These are phyloP conservation scores for Gossypium gossypioides DNA, from an alignment of 441 rosid genomes.

Conservation along the genomic window DNA sequence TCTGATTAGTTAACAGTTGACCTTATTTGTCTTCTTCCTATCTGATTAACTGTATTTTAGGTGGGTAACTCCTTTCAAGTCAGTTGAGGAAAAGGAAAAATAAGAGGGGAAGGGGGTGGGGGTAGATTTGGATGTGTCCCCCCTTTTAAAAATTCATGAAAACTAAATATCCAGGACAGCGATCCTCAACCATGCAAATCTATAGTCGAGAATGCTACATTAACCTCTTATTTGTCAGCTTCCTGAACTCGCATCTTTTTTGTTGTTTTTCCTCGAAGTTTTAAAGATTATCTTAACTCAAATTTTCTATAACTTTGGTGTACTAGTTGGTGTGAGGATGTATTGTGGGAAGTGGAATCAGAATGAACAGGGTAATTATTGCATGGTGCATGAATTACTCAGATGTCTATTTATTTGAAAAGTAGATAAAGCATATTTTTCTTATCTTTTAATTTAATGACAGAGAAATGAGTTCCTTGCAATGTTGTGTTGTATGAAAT, in stretches of 20 bases:
- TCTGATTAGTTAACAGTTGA: conserved; percentile 1
- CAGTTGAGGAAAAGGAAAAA: not conserved
- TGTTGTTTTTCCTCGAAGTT: not conserved
- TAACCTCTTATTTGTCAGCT: not conserved
- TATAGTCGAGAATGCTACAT: not conserved
- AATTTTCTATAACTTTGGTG: not conserved
- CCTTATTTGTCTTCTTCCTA: not conserved
- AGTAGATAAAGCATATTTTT: not conserved
- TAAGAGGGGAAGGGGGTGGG: not conserved
- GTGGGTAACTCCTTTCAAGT: not conserved
- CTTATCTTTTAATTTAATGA: not conserved
- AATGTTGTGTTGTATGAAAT: conserved; percentile 10
- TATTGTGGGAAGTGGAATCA: not conserved
- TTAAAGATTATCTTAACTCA: not conserved
- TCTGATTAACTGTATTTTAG: not conserved
- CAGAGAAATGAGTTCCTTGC: not conserved
- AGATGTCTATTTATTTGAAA: not conserved
- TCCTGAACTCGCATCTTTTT: not conserved
- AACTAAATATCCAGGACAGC: not conserved
- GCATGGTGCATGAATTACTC: not conserved
- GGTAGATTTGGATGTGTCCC: not conserved
- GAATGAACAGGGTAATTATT: not conserved
- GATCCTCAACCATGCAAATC: not conserved
- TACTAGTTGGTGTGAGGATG: conserved; percentile 1
- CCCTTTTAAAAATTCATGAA: not conserved